Conservation (phyloP, 2,329 filamentous ascomycete genomes). For the Xylaria multiplex region DNA sequence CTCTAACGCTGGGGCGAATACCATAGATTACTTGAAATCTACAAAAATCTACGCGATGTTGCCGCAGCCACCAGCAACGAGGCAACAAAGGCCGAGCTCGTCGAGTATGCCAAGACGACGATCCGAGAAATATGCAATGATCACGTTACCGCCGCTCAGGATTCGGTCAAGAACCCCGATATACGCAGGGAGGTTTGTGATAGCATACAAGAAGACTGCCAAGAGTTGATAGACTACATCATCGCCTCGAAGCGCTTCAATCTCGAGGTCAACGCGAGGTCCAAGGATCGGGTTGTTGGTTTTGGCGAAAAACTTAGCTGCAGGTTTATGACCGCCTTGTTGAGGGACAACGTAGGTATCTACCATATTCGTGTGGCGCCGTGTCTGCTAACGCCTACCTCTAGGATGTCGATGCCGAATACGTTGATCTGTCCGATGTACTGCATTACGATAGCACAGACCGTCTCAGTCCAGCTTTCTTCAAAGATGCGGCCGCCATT, state of each 20-base stretch:
- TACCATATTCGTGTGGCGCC: not conserved
- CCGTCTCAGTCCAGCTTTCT: conserved; percentile 74
- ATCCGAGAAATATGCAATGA: conserved; percentile 85
- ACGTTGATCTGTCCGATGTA: conserved; percentile 87
- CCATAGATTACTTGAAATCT: conserved; percentile 67
- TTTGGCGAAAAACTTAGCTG: conserved; percentile 97
- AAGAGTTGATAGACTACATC: conserved; percentile 79
- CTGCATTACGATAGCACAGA: conserved; percentile 72
- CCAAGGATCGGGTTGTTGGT: conserved; percentile 89
- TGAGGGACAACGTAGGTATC: conserved; percentile 73
- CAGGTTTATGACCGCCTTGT: conserved; percentile 84
- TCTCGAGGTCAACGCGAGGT: conserved; percentile 79
- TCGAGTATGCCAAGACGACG: conserved; percentile 75
- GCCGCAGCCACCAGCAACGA: conserved; percentile 64
- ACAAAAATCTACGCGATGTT: conserved; percentile 65
- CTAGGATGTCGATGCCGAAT: conserved; percentile 83
- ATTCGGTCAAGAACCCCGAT: conserved; percentile 66
- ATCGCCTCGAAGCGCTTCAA: conserved; percentile 72
- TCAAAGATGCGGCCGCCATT: conserved; percentile 69
- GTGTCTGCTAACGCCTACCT: conserved; percentile 44
- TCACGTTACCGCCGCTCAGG: conserved; percentile 77
- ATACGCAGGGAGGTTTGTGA: conserved; percentile 68
- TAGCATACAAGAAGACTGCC: conserved; percentile 81
- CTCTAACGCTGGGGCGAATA: conserved; percentile 35
- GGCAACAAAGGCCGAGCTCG: conserved; percentile 62